Conservation (phyloP, 441 rosid species). For the Mallotus repandus region DNA sequence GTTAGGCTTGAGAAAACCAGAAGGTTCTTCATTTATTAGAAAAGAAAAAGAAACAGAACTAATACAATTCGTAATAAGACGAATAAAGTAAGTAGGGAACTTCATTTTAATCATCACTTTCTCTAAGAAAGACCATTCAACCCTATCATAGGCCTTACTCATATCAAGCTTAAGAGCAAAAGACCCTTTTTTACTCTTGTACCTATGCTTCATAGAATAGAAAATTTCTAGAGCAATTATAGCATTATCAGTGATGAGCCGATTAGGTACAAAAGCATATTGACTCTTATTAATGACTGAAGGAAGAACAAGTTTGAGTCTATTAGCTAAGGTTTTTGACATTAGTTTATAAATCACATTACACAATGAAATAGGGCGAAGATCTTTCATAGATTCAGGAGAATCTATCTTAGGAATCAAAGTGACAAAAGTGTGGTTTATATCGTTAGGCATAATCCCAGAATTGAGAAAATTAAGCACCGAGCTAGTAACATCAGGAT, state of each 20-base stretch:
- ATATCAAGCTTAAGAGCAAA: slow-evolving; percentile 1
- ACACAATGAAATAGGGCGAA: too few species aligned
- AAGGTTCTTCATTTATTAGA: background rate
- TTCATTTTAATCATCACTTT: background rate
- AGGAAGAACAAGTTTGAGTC: background rate
- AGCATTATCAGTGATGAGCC: background rate
- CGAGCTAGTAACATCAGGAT: too few species aligned
- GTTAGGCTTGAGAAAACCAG: background rate
- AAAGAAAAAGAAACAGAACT: background rate
- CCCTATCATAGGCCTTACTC: slow-evolving; percentile 7
- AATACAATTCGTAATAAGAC: background rate
- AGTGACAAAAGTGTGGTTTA: background rate
- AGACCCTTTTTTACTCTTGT: background rate
- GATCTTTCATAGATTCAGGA: too few species aligned
- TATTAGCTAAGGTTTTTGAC: too few species aligned
- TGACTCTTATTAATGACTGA: background rate
- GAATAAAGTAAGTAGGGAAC: background rate
- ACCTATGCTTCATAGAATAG: background rate
- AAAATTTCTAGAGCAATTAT: background rate
- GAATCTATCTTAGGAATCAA: background rate
- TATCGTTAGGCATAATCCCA: too few species aligned
- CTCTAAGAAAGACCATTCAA: background rate
- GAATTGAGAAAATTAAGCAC: too few species aligned
- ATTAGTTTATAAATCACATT: too few species aligned
- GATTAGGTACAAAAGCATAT: background rate